Conservation (phyloP, 2,329 filamentous ascomycete genomes). For the Raffaelea deltoideospora region DNA sequence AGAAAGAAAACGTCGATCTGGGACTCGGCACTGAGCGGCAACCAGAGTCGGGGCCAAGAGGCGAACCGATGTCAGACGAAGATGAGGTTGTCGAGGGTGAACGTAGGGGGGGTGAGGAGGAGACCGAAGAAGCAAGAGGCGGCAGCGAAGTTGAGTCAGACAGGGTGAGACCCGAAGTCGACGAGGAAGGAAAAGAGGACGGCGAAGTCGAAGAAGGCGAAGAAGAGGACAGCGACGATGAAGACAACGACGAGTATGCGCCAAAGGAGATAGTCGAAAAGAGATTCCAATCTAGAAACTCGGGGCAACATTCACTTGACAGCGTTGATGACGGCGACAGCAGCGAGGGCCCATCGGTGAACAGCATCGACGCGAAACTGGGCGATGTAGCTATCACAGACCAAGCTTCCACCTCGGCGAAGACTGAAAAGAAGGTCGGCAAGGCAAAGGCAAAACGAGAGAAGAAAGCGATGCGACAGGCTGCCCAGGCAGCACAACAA, state of each 20-base stretch:
- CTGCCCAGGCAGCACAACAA: constrained; percentile 2
- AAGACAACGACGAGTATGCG: constrained; percentile 28
- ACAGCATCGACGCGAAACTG: constrained; percentile 40
- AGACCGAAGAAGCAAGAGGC: background rate
- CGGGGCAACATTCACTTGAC: too few relatives aligned
- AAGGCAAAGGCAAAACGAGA: constrained; percentile 11
- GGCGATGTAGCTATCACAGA: constrained; percentile 88
- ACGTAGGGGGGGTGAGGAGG: constrained; percentile 2
- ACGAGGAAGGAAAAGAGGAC: constrained; percentile 8
- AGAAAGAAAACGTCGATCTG: constrained; percentile 55
- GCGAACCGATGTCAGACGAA: background rate
- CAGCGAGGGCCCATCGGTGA: too few relatives aligned
- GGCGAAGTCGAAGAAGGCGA: constrained; percentile 12
- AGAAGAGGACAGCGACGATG: constrained; percentile 21
- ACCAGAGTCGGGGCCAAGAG: background rate
- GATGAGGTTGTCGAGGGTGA: constrained; percentile 1
- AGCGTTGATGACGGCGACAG: background rate
- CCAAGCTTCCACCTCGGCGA: constrained; percentile 56
- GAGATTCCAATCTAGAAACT: constrained; percentile 18
- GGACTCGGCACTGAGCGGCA: constrained; percentile 20
- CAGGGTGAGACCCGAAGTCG: background rate
- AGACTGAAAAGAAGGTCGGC: constrained; percentile 26
- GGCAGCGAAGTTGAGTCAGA: background rate
- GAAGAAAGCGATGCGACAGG: constrained; percentile 8
- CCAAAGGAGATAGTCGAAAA: constrained; percentile 27